Evolutionary conservation across 129 eudicot species (phyloP).

Genomic region (Centella asiatica): DNA sequence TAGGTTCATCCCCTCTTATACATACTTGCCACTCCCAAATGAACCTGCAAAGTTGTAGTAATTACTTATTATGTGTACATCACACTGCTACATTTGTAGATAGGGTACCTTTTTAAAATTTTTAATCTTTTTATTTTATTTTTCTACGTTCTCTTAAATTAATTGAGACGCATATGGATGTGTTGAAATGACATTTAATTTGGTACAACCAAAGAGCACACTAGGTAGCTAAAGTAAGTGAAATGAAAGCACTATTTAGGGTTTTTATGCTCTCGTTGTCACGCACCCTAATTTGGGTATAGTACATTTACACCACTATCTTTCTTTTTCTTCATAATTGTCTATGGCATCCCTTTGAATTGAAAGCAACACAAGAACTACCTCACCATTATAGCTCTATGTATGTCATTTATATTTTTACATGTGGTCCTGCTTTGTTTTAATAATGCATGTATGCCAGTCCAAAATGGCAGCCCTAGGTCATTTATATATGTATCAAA

Average conservation of each 20-base stretch:
- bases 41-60: background rate
- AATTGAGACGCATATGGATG: background rate
- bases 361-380: slow-evolving; percentile 27
- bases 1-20: slow-evolving; percentile 19
- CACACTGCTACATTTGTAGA: background rate
- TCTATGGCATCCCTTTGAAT: background rate
- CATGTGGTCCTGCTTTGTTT: slow-evolving; percentile 19
- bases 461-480: slow-evolving; percentile 17
- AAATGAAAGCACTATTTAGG: slow-evolving; percentile 32
- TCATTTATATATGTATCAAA: background rate
- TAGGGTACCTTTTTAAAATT: too few relatives aligned
- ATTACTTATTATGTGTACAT: background rate
- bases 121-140: too few relatives aligned
- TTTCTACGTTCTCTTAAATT: background rate
- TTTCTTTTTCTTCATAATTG: slow-evolving; percentile 14
- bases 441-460: slow-evolving; percentile 3
- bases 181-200: background rate
- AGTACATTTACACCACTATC: slow-evolving; percentile 4
- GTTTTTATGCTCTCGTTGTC: slow-evolving; percentile 25
- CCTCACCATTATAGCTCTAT: background rate
- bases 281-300: slow-evolving; percentile 20
- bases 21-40: background rate
- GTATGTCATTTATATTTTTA: background rate
- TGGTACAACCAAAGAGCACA: slow-evolving; percentile 8
- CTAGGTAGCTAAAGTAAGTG: slow-evolving; percentile 2